Conservation (phyloP, 139 green algal genomes). For the Coelastrella sp. region DNA sequence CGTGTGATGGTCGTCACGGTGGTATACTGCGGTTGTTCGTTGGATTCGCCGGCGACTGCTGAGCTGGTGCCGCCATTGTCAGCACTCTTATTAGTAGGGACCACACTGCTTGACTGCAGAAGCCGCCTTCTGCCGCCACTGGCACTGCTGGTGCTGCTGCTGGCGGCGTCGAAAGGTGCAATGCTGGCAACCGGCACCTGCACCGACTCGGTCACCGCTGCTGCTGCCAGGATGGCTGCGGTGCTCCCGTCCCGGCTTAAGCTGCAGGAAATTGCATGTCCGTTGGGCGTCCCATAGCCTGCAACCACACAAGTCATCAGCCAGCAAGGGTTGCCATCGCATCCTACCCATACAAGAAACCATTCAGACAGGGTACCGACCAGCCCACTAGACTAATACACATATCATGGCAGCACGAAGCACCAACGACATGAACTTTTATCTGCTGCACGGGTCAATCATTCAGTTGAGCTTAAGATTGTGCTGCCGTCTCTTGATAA, state of each 20-base stretch:
- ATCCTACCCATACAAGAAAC: no score
- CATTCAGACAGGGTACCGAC: no score
- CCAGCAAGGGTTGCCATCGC: not conserved
- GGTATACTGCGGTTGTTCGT: not conserved
- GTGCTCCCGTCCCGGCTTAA: constrained; percentile 1
- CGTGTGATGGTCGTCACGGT: not conserved
- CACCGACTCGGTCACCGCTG: not conserved
- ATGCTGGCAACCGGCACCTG: not conserved
- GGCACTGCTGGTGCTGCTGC: not conserved
- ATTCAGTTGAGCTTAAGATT: not conserved
- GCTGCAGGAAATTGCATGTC: constrained; percentile 4
- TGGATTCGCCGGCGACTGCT: no score
- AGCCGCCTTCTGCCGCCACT: not conserved
- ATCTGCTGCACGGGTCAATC: no score
- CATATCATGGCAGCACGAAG: no score
- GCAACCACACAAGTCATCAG: not conserved
- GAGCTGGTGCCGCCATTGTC: not conserved
- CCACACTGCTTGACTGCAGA: no score
- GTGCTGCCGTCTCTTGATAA: not conserved
- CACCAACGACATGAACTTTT: no score
- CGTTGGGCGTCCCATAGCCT: not conserved
- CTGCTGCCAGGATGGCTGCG: constrained; percentile 15
- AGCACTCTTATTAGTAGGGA: no score
- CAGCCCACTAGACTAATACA: no score
- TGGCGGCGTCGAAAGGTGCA: not conserved